Evolutionary conservation across 257 asterid species (phyloP).

Genomic region (Gentiana macrophylla): DNA sequence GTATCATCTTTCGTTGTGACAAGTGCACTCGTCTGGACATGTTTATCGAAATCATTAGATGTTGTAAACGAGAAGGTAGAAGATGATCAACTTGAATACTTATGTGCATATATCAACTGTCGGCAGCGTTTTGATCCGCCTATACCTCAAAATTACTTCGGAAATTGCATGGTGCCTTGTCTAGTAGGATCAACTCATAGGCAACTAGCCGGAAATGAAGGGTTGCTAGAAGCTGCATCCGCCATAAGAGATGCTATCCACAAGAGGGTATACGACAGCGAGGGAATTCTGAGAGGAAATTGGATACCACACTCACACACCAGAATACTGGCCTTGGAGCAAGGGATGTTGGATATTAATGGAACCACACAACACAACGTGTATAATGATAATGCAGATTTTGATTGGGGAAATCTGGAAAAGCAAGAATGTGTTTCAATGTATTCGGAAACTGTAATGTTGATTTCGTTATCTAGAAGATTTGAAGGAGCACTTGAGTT

Average conservation of each 20-base stretch:
- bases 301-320: neutral
- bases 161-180: conserved; percentile 6
- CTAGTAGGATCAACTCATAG: neutral
- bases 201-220: neutral
- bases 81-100: conserved; percentile 25
- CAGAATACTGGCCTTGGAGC: too few relatives aligned
- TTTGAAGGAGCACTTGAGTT: conserved; percentile 20
- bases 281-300: conserved; percentile 1
- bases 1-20: conserved; percentile 23
- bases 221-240: neutral
- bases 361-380: conserved; percentile 2
- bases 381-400: conserved; percentile 12
- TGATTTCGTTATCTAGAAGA: conserved; percentile 16
- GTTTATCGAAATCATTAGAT: conserved; percentile 15
- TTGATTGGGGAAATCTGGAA: conserved; percentile 17
- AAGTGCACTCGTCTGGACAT: conserved; percentile 30
- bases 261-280: neutral
- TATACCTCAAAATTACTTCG: conserved; percentile 6
- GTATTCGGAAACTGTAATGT: conserved; percentile 6
- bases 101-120: neutral
- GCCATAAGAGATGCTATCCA: neutral
- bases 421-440: conserved; percentile 14
- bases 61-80: conserved; percentile 13
- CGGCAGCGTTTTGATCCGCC: conserved; percentile 6
- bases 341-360: neutral